Percentiles rank a stretch among this genome's conserved stretches.
Evolutionary conservation across 208 protist genomes (phyloP).

Genomic region (Crithidia expoeki): DNA sequence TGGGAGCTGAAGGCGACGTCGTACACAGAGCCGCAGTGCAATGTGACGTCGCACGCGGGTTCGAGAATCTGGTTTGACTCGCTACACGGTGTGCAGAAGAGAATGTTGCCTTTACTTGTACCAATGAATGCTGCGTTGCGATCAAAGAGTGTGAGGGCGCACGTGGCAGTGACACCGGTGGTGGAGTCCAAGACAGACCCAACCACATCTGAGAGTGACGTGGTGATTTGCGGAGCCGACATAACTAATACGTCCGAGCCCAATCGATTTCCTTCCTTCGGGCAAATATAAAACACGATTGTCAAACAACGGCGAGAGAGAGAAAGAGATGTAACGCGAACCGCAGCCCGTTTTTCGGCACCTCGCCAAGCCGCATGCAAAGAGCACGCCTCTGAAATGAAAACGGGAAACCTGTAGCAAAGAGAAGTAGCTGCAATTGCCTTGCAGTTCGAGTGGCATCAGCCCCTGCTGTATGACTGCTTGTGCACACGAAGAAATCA

Average conservation of each 20-base stretch:
- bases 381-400: too few species aligned
- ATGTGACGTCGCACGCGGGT: slow-evolving; percentile 34
- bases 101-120: slow-evolving; percentile 26
- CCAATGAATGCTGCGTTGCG: slow-evolving; percentile 18
- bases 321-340: neutral
- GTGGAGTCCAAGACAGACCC: slow-evolving; percentile 19
- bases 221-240: neutral
- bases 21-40: slow-evolving; percentile 74
- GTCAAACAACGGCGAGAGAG: neutral
- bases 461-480: too few species aligned
- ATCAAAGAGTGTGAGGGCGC: slow-evolving; percentile 12
- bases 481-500: too few species aligned
- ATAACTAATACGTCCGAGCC: too few species aligned
- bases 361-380: too few species aligned
- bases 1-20: slow-evolving; percentile 48
- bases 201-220: slow-evolving; percentile 1
- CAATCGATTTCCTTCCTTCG: too few species aligned
- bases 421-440: too few species aligned
- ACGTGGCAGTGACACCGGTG: slow-evolving; percentile 21
- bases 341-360: too few species aligned
- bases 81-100: slow-evolving; percentile 12
- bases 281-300: too few species aligned
- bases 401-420: too few species aligned
- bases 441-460: too few species aligned
- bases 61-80: neutral